These are phyloP conservation scores for Mycena filopes DNA, from an alignment of 768 basidiomycete genomes.

Conservation along the genomic window DNA sequence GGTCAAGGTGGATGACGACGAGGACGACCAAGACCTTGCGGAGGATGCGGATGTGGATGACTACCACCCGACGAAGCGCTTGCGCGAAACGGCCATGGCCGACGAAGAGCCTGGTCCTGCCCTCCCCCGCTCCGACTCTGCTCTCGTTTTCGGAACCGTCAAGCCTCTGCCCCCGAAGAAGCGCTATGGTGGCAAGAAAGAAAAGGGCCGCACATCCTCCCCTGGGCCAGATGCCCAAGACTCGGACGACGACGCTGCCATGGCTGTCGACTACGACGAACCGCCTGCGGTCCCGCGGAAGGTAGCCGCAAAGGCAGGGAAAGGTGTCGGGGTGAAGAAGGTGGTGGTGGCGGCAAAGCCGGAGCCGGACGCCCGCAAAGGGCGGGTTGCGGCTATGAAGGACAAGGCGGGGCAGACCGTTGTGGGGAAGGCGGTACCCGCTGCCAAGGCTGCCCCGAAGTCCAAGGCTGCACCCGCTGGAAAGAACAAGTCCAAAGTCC, in stretches of 20 bases:
- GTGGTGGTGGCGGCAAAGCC: constrained; percentile 15
- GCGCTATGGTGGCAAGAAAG: constrained; percentile 44
- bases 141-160: constrained; percentile 19
- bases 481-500: constrained; percentile 17
- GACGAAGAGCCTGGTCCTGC: constrained; percentile 7
- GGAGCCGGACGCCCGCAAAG: constrained; percentile 18
- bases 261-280: constrained; percentile 45
- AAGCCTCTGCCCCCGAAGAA: constrained; percentile 36
- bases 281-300: constrained; percentile 37
- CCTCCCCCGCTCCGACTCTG: constrained; percentile 7
- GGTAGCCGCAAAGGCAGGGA: constrained; percentile 3
- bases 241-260: constrained; percentile 26
- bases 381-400: constrained; percentile 43
- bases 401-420: constrained; percentile 40
- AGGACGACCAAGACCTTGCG: constrained; percentile 6
- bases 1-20: constrained; percentile 12
- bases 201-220: constrained; percentile 47
- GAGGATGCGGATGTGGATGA: constrained; percentile 10
- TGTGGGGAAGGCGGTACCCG: constrained; percentile 10
- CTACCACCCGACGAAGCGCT: constrained; percentile 23
- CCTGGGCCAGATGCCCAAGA: constrained; percentile 31
- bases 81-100: constrained; percentile 4
- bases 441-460: constrained; percentile 27
- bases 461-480: constrained; percentile 7
- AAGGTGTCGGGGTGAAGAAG: not conserved